These are phyloP conservation scores for Macaranga tanarius DNA, from an alignment of 441 rosid species.

Conservation along the genomic window DNA sequence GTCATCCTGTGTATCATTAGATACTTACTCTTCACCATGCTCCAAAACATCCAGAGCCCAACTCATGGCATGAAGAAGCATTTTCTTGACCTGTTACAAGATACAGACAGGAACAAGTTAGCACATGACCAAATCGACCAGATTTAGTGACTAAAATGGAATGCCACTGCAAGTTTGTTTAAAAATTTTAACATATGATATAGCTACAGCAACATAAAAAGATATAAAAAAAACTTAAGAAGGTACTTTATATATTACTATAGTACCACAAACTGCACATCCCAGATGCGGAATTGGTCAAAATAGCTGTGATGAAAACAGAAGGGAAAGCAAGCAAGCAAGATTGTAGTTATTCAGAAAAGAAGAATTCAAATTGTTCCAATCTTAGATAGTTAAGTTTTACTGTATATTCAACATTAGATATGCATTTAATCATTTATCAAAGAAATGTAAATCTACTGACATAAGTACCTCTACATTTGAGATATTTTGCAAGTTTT, in stretches of 20 bases:
- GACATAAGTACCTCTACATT: background rate
- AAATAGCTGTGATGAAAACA: background rate
- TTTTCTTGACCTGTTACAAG: slow-evolving; percentile 32
- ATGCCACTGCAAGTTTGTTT: background rate
- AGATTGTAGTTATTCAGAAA: background rate
- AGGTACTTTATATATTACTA: background rate
- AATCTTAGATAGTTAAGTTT: background rate
- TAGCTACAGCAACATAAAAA: background rate
- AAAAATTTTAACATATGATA: background rate
- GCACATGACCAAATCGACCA: background rate
- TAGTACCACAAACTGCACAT: background rate
- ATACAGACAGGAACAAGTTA: background rate
- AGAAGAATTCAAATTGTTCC: background rate
- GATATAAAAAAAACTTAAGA: background rate
- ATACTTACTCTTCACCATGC: slow-evolving; percentile 21
- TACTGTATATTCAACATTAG: background rate
- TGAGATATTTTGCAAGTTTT: background rate
- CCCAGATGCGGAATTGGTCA: background rate
- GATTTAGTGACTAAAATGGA: background rate
- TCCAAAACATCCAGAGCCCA: slow-evolving; percentile 27
- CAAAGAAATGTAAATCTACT: background rate
- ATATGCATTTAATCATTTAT: background rate
- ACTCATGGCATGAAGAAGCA: slow-evolving; percentile 27
- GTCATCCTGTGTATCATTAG: background rate
- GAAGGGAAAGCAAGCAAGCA: background rate